phyloP scores from a whole-genome alignment of 2,329 filamentous ascomycete genomes.

The Anisogramma anomala region DNA sequence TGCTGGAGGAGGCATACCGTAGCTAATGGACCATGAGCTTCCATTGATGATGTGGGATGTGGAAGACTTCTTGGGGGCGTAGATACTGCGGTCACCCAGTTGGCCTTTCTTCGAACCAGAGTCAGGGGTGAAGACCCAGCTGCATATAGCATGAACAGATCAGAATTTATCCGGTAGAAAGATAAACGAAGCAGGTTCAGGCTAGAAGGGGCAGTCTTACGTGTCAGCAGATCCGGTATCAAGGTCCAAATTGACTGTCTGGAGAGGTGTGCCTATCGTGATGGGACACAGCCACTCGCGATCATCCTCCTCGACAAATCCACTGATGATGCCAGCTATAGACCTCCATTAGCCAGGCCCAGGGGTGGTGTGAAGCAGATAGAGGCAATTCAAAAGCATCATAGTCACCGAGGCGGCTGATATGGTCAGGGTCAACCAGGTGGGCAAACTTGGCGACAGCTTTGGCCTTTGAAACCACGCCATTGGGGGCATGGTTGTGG shows the following conservation, averaged over 20 bases:
- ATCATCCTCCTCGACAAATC: slow-evolving; percentile 27
- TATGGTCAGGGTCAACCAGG: slow-evolving; percentile 28
- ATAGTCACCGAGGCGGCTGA: slow-evolving; percentile 19
- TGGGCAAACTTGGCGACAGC: slow-evolving; percentile 20
- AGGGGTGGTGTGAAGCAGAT: not conserved
- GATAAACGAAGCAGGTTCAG: not conserved
- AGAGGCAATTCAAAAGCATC: slow-evolving; percentile 13
- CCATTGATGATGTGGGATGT: slow-evolving; percentile 30
- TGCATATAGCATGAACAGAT: slow-evolving; percentile 19
- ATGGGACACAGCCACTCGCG: slow-evolving; percentile 51
- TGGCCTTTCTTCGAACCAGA: slow-evolving; percentile 27
- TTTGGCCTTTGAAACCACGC: slow-evolving; percentile 19
- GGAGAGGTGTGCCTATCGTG: slow-evolving; percentile 44
- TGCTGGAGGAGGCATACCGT: slow-evolving; percentile 34
- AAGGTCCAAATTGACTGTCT: slow-evolving; percentile 54
- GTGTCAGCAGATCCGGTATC: slow-evolving; percentile 53
- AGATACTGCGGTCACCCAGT: slow-evolving; percentile 34
- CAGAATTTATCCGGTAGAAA: not conserved
- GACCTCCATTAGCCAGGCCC: no score
- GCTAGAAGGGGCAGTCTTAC: slow-evolving; percentile 39
- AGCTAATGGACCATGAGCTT: slow-evolving; percentile 37
- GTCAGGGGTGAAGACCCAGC: slow-evolving; percentile 45
- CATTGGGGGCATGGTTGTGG: slow-evolving; percentile 22
- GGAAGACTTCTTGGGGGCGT: slow-evolving; percentile 33
- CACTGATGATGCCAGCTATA: slow-evolving; percentile 17